phyloP scores from a whole-genome alignment of 106 monocot species.

The Cymbidium sinense region DNA sequence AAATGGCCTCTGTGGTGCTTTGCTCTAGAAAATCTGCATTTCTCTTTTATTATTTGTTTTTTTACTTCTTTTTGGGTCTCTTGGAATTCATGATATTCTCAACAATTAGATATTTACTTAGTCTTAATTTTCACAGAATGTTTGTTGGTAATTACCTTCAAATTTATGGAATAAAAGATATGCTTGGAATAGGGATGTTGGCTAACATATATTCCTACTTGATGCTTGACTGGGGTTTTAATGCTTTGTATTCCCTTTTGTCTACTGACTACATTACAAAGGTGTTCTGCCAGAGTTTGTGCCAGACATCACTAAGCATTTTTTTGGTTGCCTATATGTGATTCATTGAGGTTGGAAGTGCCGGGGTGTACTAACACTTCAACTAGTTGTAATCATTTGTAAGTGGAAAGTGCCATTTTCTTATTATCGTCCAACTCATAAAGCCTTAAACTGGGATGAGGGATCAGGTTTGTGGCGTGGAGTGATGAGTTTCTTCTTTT shows the following conservation, averaged over 20 bases:
- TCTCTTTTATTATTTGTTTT: background rate
- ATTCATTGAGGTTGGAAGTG: no score
- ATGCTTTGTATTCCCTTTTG: background rate
- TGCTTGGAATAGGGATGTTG: background rate
- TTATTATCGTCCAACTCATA: no score
- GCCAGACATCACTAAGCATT: background rate
- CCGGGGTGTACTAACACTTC: no score
- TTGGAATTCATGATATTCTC: background rate
- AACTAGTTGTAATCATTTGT: no score
- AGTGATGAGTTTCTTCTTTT: background rate
- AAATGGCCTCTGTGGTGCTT: background rate
- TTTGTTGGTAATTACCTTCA: background rate
- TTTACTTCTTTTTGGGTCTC: background rate
- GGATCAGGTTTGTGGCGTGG: background rate
- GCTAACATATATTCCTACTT: background rate
- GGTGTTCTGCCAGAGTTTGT: background rate
- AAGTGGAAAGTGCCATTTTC: no score
- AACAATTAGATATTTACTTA: background rate
- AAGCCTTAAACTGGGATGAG: background rate
- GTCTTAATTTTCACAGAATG: background rate
- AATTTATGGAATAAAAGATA: background rate
- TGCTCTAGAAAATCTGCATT: background rate
- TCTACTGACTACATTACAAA: background rate
- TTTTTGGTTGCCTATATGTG: background rate
- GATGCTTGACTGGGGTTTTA: background rate